Evolutionary conservation across 257 asterid species (phyloP).

Genomic region (Nicotiana noctiflora): DNA sequence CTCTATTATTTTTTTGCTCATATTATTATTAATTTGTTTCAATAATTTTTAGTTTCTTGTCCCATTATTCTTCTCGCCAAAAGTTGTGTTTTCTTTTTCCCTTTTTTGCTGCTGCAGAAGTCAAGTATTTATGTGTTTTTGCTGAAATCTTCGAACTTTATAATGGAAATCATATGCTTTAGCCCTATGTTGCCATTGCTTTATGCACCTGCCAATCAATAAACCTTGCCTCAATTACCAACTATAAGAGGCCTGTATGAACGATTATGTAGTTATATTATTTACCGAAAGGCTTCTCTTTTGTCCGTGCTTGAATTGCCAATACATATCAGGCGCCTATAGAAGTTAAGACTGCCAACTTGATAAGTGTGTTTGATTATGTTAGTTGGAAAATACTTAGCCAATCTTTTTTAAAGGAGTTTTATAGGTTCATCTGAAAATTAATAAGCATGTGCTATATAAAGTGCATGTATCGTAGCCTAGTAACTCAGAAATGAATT

Average conservation of each 20-base stretch:
- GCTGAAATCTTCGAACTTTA: neutral
- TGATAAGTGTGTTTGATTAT: neutral
- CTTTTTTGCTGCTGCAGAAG: no score
- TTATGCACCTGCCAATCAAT: neutral
- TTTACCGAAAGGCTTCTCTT: neutral
- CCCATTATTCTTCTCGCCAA: no score
- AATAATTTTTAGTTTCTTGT: no score
- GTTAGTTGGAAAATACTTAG: neutral
- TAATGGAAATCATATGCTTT: neutral
- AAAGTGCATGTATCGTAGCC: neutral
- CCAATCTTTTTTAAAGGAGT: neutral
- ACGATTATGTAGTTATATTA: neutral
- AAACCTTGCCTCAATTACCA: neutral
- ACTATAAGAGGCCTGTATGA: neutral
- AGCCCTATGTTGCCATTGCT: neutral
- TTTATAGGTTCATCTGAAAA: neutral
- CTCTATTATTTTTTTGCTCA: no score
- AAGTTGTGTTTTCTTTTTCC: no score
- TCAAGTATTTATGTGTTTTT: neutral
- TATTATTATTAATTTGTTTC: no score
- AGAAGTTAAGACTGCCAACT: neutral
- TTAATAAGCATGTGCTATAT: neutral
- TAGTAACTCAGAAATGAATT: neutral
- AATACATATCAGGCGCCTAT: neutral
- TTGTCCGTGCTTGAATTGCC: neutral